A percentile compares a stretch with the other conserved stretches of the same genome.
These are phyloP conservation scores for Sphagnum contortum DNA, from an alignment of 225 moss, liverwort and hornwort species.

Conservation along the genomic window DNA sequence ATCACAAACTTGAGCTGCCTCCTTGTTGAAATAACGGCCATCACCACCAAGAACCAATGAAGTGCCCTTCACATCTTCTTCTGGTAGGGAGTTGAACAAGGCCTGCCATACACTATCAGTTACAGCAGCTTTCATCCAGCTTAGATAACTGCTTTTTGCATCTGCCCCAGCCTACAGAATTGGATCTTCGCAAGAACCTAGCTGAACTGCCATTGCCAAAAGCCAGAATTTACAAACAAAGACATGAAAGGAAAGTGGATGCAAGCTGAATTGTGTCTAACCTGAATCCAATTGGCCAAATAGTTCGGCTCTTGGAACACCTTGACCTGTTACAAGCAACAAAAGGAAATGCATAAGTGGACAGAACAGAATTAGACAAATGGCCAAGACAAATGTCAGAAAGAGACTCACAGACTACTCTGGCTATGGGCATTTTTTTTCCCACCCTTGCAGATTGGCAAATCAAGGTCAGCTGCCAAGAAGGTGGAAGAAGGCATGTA, in stretches of 20 bases:
- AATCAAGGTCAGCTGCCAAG: too few relatives aligned
- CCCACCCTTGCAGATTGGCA: too few relatives aligned
- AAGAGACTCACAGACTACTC: too few relatives aligned
- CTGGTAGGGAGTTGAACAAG: slow-evolving; percentile 70
- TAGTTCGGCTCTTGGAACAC: slow-evolving; percentile 78
- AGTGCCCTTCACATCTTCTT: slow-evolving; percentile 71
- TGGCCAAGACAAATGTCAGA: not conserved
- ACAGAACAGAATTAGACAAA: not conserved
- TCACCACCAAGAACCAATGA: slow-evolving; percentile 91
- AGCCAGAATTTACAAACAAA: not conserved
- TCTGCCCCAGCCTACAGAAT: too few relatives aligned
- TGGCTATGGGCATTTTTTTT: too few relatives aligned
- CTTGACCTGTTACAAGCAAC: slow-evolving; percentile 40
- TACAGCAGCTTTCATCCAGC: too few relatives aligned
- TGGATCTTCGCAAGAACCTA: too few relatives aligned
- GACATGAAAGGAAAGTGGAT: not conserved
- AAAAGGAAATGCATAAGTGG: not conserved
- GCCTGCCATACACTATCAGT: slow-evolving; percentile 15
- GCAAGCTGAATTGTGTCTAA: not conserved
- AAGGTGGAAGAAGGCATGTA: not conserved
- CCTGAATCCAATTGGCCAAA: slow-evolving; percentile 95
- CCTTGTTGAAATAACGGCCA: slow-evolving; percentile 91
- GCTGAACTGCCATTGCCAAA: not conserved
- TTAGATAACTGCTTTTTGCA: too few relatives aligned
- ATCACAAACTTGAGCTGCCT: slow-evolving; percentile 50